These are phyloP conservation scores for Alternaria triticimaculans DNA, from an alignment of 2,329 filamentous ascomycete species.

Conservation along the genomic window DNA sequence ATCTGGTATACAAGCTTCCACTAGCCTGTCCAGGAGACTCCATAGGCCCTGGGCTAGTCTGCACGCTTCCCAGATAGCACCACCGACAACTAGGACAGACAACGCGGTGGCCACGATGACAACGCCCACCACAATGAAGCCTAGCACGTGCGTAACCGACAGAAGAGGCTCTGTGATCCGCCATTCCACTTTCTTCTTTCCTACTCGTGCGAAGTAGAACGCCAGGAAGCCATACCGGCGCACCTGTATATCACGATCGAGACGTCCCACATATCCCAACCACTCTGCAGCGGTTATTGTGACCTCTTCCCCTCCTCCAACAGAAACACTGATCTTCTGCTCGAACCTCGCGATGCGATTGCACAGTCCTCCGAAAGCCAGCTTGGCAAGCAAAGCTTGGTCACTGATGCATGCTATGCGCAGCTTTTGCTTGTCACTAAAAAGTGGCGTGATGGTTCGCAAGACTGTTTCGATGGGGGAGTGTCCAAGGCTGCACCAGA, in stretches of 20 bases:
- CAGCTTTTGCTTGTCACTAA: background rate
- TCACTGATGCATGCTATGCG: background rate
- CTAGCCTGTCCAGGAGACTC: background rate
- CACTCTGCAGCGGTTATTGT: background rate
- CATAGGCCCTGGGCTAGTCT: background rate
- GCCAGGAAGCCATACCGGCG: background rate
- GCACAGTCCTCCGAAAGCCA: conserved; percentile 2
- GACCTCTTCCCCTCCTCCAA: background rate
- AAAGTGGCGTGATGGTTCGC: background rate
- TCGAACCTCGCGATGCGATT: conserved; percentile 1
- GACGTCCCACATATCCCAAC: background rate
- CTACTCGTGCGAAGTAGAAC: conserved; percentile 4
- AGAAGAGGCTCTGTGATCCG: background rate
- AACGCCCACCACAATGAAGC: background rate
- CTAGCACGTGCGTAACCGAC: background rate
- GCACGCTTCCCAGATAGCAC: background rate
- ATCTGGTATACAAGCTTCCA: background rate
- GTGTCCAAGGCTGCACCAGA: conserved; percentile 12
- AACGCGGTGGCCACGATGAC: background rate
- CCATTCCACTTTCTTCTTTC: background rate
- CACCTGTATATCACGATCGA: background rate
- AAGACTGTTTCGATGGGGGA: background rate
- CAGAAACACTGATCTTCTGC: conserved; percentile 3
- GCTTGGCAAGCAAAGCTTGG: background rate
- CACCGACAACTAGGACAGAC: background rate